These are phyloP conservation scores for Microcyclospora pomicola DNA, from an alignment of 2,329 filamentous ascomycete genomes.

Conservation along the genomic window DNA sequence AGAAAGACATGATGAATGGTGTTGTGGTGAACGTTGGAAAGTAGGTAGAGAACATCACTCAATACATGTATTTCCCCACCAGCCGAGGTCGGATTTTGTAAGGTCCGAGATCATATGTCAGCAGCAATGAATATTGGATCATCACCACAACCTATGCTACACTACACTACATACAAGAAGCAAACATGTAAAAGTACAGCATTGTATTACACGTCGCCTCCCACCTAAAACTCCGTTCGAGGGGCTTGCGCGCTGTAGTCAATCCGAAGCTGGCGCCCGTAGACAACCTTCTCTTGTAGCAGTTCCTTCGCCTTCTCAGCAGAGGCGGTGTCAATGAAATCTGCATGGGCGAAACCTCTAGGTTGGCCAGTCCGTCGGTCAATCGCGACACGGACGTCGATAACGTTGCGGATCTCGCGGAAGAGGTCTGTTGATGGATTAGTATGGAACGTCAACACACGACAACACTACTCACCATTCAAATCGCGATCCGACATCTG, in stretches of 20 bases:
- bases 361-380: conserved; percentile 69
- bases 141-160: no score
- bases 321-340: conserved; percentile 56
- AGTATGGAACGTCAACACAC: conserved; percentile 1
- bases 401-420: conserved; percentile 52
- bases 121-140: no score
- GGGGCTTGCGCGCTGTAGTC: conserved; percentile 38
- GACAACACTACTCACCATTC: conserved; percentile 32
- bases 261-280: conserved; percentile 50
- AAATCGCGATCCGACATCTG: conserved; percentile 75
- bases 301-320: conserved; percentile 47
- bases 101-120: no score
- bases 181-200: no score
- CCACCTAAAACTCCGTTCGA: no score
- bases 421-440: conserved; percentile 43
- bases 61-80: no score
- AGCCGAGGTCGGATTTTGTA: no score
- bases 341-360: conserved; percentile 71
- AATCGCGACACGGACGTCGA: conserved; percentile 68
- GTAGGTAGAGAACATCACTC: no score
- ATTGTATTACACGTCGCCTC: no score
- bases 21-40: no score
- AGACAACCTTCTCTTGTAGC: conserved; percentile 45
- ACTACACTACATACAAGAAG: no score
- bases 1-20: conserved; percentile 64